These are phyloP conservation scores for Fusarium anthophilum DNA, from an alignment of 2,329 filamentous ascomycete species.

Conservation along the genomic window DNA sequence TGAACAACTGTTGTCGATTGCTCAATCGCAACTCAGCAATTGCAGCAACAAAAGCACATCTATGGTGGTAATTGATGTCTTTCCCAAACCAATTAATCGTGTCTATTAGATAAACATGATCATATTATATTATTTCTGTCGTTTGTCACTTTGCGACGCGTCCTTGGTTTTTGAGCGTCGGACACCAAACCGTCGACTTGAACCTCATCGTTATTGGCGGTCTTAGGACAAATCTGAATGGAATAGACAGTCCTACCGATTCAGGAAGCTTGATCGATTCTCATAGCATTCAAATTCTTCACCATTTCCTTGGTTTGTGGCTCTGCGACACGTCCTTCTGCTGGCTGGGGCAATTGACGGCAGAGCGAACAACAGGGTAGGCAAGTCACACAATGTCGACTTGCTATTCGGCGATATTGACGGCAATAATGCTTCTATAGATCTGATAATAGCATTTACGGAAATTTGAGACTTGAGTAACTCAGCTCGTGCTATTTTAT, in stretches of 20 bases:
- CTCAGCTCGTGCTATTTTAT: fast-evolving
- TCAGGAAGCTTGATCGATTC: fast-evolving
- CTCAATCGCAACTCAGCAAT: background rate
- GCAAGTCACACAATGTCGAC: too few species aligned
- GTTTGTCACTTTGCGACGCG: background rate
- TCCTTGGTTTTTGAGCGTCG: background rate
- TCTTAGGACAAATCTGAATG: background rate
- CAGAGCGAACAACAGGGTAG: background rate
- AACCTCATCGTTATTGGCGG: background rate
- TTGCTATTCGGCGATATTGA: background rate
- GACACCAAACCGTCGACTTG: fast-evolving
- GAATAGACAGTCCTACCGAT: fast-evolving
- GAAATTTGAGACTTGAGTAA: background rate
- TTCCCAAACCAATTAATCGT: background rate
- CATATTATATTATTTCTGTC: background rate
- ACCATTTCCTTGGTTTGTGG: background rate
- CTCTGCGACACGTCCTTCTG: background rate
- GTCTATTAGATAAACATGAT: fast-evolving
- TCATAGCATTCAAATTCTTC: fast-evolving
- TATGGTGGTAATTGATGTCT: background rate
- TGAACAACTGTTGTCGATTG: too few species aligned
- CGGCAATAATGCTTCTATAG: background rate
- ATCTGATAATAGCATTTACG: fast-evolving
- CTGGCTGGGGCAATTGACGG: background rate
- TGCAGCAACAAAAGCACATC: background rate